These are phyloP conservation scores for Entelexis paramagnoliae DNA, from an alignment of 1,139 yeast genomes.

Conservation along the genomic window DNA sequence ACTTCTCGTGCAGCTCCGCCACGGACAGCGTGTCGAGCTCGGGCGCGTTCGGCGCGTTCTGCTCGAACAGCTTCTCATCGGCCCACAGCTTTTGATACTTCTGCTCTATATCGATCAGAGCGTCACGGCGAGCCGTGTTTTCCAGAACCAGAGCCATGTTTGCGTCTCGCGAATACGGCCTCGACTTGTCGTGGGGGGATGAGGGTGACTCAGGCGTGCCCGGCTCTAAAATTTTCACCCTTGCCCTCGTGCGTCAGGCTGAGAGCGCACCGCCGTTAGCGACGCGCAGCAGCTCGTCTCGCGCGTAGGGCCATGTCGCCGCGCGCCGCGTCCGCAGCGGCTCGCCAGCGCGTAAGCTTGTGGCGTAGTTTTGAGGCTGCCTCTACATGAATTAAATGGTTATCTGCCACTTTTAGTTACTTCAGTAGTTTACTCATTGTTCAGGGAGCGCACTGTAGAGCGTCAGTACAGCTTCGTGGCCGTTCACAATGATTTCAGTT, in stretches of 20 bases:
- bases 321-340: too few species aligned
- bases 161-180: not conserved
- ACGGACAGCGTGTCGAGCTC: slow-evolving; percentile 51
- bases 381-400: too few species aligned
- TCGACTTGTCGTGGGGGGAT: not conserved
- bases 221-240: not conserved
- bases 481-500: not conserved
- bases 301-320: too few species aligned
- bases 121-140: slow-evolving; percentile 82
- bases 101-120: slow-evolving; percentile 78
- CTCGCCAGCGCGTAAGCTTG: too few species aligned
- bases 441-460: not conserved
- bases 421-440: too few species aligned
- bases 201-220: slow-evolving; percentile 1
- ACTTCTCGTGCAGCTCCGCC: slow-evolving; percentile 63
- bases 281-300: too few species aligned
- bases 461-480: not conserved
- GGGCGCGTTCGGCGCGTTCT: slow-evolving; percentile 63
- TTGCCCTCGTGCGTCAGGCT: not conserved
- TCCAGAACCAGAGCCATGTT: slow-evolving; percentile 25
- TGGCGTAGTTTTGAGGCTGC: too few species aligned
- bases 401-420: too few species aligned
- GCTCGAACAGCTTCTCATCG: slow-evolving; percentile 72
- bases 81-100: slow-evolving; percentile 83
- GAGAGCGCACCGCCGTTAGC: not conserved